Conservation (phyloP, 2,329 filamentous ascomycete genomes). For the Neoarthrinium moseri region DNA sequence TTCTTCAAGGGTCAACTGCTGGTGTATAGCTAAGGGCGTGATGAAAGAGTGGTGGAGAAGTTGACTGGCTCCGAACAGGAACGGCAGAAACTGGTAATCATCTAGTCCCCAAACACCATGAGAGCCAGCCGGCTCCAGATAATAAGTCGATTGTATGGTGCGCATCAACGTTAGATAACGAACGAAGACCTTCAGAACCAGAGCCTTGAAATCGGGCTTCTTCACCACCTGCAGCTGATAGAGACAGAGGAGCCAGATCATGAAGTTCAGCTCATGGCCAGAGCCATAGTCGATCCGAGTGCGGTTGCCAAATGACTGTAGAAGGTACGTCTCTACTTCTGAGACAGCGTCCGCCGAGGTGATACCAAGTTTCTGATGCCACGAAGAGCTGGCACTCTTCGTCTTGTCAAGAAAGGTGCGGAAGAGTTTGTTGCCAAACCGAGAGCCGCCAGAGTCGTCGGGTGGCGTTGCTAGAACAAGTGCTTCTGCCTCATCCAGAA, state of each 20-base stretch:
- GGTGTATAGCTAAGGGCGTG: slow-evolving; percentile 80
- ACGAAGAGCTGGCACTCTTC: slow-evolving; percentile 51
- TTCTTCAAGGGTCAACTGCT: slow-evolving; percentile 83
- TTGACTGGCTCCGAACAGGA: slow-evolving; percentile 91
- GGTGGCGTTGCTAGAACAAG: slow-evolving; percentile 72
- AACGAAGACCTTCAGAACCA: slow-evolving; percentile 77
- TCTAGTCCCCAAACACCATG: slow-evolving; percentile 98
- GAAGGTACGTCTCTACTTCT: slow-evolving; percentile 78
- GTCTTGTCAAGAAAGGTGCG: slow-evolving; percentile 74
- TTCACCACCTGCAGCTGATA: slow-evolving; percentile 72
- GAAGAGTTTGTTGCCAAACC: slow-evolving; percentile 95
- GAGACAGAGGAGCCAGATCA: slow-evolving; percentile 94
- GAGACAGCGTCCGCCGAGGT: slow-evolving; percentile 50
- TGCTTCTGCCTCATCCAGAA: slow-evolving; percentile 68
- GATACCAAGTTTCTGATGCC: slow-evolving; percentile 64
- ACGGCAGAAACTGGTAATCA: slow-evolving; percentile 96
- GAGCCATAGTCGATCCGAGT: slow-evolving; percentile 93
- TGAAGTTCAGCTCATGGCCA: slow-evolving; percentile 95
- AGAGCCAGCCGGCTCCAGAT: slow-evolving; percentile 93
- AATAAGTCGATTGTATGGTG: slow-evolving; percentile 84
- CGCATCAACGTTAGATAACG: slow-evolving; percentile 88
- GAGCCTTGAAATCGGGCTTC: slow-evolving; percentile 64
- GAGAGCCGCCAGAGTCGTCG: slow-evolving; percentile 80
- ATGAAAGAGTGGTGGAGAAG: slow-evolving; percentile 80
- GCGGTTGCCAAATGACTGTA: slow-evolving; percentile 81